Evolutionary conservation across 2,329 filamentous ascomycete genomes (phyloP).

Genomic region (Arthroderma uncinatum): DNA sequence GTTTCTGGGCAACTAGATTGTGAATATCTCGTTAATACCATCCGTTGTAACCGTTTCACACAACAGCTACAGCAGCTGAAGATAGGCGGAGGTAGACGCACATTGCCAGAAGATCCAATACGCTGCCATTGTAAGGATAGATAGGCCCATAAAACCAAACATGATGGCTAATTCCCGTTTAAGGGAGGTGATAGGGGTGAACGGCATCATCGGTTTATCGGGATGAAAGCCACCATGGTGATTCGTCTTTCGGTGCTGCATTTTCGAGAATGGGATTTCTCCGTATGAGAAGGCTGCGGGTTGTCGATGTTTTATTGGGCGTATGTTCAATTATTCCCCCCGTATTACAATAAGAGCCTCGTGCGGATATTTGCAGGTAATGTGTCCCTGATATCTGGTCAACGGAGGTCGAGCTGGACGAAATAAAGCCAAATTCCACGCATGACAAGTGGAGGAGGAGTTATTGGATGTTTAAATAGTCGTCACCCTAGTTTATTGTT

Average conservation of each 20-base stretch:
- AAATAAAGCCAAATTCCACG: not conserved
- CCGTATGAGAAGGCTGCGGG: not conserved
- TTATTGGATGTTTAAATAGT: not conserved
- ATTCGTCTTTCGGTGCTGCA: not conserved
- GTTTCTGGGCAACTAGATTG: constrained; percentile 18
- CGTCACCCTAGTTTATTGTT: not conserved
- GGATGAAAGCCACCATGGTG: not conserved
- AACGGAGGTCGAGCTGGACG: not conserved
- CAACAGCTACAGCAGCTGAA: not conserved
- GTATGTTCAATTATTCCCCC: not conserved
- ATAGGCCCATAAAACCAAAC: constrained; percentile 29
- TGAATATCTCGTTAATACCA: not conserved
- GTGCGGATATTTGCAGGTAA: not conserved
- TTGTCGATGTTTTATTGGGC: not conserved
- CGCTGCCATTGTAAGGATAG: constrained; percentile 24
- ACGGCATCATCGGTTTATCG: constrained; percentile 15
- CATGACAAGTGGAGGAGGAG: not conserved
- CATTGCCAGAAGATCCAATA: constrained; percentile 29
- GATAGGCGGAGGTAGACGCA: constrained; percentile 13
- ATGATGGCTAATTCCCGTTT: constrained; percentile 30
- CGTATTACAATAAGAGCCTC: not conserved
- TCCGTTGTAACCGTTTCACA: not conserved
- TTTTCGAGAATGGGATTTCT: not conserved
- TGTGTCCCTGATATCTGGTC: not conserved
- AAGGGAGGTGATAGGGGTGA: constrained; percentile 24